A percentile compares a stretch with the other conserved stretches of the same genome.
Conservation (phyloP, 805 yeast genomes). For the Metschnikowia cerradonensis region DNA sequence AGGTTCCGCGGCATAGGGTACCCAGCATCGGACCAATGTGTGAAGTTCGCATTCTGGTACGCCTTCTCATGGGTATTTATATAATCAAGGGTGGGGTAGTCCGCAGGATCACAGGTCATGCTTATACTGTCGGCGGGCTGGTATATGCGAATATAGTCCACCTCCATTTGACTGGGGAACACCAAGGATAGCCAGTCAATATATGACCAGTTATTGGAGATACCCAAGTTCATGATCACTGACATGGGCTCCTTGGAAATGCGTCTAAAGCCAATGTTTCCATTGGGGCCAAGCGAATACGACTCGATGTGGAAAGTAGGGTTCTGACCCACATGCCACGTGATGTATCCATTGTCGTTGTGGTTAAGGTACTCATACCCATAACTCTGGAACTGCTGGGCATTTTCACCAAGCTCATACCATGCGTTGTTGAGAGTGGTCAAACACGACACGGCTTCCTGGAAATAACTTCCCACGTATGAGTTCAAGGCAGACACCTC, state of each 20-base stretch:
- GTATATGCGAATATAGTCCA: conserved; percentile 40
- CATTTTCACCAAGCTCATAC: conserved; percentile 65
- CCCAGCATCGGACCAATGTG: conserved; percentile 39
- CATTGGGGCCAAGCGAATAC: conserved; percentile 36
- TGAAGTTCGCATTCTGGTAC: conserved; percentile 31
- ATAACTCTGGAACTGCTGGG: conserved; percentile 60
- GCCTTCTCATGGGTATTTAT: conserved; percentile 30
- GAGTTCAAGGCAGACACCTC: conserved; percentile 77
- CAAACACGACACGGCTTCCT: conserved; percentile 85
- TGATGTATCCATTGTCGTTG: conserved; percentile 62
- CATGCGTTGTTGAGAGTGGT: conserved; percentile 76
- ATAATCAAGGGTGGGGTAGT: conserved; percentile 35
- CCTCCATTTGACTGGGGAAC: conserved; percentile 35
- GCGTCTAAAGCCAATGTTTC: conserved; percentile 34
- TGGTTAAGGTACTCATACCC: conserved; percentile 79
- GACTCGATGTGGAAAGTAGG: conserved; percentile 28
- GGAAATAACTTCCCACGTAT: conserved; percentile 89
- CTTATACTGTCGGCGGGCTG: conserved; percentile 29
- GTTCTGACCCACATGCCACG: conserved; percentile 80
- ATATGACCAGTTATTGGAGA: conserved; percentile 38
- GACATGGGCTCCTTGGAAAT: conserved; percentile 39
- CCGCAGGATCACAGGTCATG: conserved; percentile 37
- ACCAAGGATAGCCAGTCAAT: conserved; percentile 32
- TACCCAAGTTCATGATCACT: conserved; percentile 36
- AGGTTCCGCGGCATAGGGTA: conserved; percentile 54